Base-by-base conservation (phyloP, 2,329 filamentous ascomycete species). In the Colletotrichum australisinense region DNA sequence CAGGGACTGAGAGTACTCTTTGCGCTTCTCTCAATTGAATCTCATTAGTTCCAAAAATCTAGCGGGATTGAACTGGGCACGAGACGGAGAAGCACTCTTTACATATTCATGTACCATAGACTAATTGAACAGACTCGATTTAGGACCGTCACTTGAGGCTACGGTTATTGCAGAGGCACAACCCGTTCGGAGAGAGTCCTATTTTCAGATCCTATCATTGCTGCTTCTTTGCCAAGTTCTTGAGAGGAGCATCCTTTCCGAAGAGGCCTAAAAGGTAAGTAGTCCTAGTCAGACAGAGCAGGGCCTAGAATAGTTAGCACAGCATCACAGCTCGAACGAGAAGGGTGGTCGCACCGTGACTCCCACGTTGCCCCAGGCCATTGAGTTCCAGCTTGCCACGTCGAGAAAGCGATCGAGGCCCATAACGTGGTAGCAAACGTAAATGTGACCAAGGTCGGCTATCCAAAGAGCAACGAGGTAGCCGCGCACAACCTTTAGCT, bases 281-380 rank as follows among this genome's bases (percentile, higher is more conserved):
- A 14, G 79, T 78, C 22, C 80, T 76, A 7, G 78, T 81, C 30
- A 80, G 60, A 53, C 77, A 81, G n/a, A 82, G 76, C 55, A 82
- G 78, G 2, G 71, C 62, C 80, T 82, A 59, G 5, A 11, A 35
- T 42, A 38, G 46, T 70, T 35, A 74, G 62, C 12, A 58, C 9
- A 26, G 5, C 49, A 38, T 16, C 5, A 32, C 24, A 14, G 22
- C 3, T n/a, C 19, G 22, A 62, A 38, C 14, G 49, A 11, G 35
- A 6, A 6, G 32, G 56, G 7, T n/a, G 26, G 26, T 80, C 88
- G 83, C 77, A 91, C 88, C 30, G 93, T 94, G 63, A 88, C 86
- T 8, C 88, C 91, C 74, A 95, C 86, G 77, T 95, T 95, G 3
- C 93, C 93, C 90, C 91, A 93, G n/a, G 91, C 88, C 85, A 93